Evolutionary conservation across 768 basidiomycete species (phyloP), one percentile per base, ranked within the genome.

Genomic region (Omphalotus guepiniiformis): DNA sequence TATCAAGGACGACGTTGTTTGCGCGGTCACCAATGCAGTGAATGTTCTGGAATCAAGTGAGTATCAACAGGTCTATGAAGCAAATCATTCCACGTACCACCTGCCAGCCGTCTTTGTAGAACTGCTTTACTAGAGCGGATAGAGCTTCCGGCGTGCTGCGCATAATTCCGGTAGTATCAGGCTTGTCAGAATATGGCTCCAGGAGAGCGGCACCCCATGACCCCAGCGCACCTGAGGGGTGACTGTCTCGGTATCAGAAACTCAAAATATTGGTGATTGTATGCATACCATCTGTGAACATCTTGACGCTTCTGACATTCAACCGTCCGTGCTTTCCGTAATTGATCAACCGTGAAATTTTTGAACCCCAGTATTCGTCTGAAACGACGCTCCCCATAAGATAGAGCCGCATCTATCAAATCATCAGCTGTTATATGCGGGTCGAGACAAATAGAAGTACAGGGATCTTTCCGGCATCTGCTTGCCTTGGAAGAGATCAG

Each of bases 171-270:
- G 59, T 71, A 21, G 79, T 81, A 0, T 78, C 73, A 2, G 88
- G 83, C 18, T 86, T 79, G 63, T 95, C 90, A 0, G 82, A 76
- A 61, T 96, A 98, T 15, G 92, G 89, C 40, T 84, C 76, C 4
- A 89, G 66, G 47, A 98, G 73, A 0, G 95, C 93, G 0, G 95
- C 93, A 6, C 95, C 94, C 75, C 88, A 90, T 2, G 88, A 90
- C 0, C 95, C 92, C 3, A 98, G 76, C 0, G 94, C 94, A 34
- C 93, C 85, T 86, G 43, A 4, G 23, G 28, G 28, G 13, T 43
- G 12, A 50, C 11, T 15, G 1, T 8, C 11, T 13, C 16, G 40
- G 13, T 15, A 36, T 12, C 32, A 7, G 47, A 18, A 8, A 22
- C 6, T 19, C 25, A 1, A 21, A 19, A 2, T 8, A 15, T 29